Percentiles rank a stretch among this genome's conserved stretches.
phyloP scores from a whole-genome alignment of 2,329 filamentous ascomycete species.

The Colletotrichum tamarilloi region DNA sequence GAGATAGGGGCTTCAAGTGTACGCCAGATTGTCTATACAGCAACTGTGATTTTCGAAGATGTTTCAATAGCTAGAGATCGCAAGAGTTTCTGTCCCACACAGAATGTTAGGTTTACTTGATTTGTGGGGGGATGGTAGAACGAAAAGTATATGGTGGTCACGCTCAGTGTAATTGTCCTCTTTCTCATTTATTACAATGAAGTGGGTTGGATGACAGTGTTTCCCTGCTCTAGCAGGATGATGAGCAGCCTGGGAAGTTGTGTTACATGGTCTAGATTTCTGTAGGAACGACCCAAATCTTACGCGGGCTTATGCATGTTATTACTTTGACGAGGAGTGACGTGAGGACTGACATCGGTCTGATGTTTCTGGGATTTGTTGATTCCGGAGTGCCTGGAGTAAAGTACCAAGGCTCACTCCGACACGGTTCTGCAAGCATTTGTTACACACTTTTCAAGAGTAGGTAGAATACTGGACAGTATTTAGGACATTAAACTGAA shows the following conservation, averaged over 20 bases:
- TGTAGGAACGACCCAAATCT: background rate
- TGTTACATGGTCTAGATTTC: constrained; percentile 9
- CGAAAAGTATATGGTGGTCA: background rate
- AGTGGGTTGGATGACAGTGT: background rate
- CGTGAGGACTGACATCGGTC: background rate
- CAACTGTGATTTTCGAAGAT: background rate
- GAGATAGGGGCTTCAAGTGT: background rate
- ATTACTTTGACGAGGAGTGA: constrained; percentile 6
- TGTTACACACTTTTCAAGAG: background rate
- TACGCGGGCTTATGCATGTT: background rate
- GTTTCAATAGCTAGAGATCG: background rate
- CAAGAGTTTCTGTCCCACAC: background rate
- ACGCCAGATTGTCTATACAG: background rate
- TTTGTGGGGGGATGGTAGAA: background rate
- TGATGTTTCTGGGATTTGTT: background rate
- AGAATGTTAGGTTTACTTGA: background rate
- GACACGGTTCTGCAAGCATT: background rate
- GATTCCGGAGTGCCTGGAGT: background rate
- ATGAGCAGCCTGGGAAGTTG: background rate
- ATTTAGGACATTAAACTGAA: no score
- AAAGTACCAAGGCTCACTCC: background rate
- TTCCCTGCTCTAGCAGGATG: background rate
- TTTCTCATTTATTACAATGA: background rate
- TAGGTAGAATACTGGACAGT: no score
- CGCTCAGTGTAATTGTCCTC: background rate